A percentile compares a stretch with the other conserved stretches of the same genome.
Conservation (phyloP, 495 filamentous ascomycete species). For the Annulohypoxylon stygium region DNA sequence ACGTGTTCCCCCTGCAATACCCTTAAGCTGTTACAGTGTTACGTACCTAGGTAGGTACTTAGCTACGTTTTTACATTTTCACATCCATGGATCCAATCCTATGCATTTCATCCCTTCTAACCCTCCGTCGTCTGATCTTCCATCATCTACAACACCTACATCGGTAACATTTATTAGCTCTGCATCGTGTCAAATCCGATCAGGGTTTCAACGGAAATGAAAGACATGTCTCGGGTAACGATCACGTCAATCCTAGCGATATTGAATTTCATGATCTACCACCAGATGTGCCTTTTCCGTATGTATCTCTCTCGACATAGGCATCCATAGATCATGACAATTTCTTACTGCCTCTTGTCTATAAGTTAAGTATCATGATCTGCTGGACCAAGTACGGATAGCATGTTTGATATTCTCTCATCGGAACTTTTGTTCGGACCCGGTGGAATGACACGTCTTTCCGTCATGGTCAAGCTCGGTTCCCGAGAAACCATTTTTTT, state of each 20-base stretch:
- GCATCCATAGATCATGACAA: not conserved
- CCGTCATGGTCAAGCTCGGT: not conserved
- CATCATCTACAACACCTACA: not conserved
- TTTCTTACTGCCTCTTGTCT: too few relatives aligned
- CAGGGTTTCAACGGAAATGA: not conserved
- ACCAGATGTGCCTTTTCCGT: too few relatives aligned
- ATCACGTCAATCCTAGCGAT: not conserved
- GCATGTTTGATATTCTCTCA: conserved; percentile 7
- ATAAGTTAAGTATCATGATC: too few relatives aligned
- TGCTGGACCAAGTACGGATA: not conserved
- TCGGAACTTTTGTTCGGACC: not conserved
- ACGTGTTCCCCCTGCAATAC: conserved; percentile 6
- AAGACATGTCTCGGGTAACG: not conserved
- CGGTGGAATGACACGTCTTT: not conserved
- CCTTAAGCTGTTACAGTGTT: not conserved
- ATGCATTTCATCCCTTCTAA: conserved; percentile 10
- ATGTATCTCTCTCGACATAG: not conserved
- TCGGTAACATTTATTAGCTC: not conserved
- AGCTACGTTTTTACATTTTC: not conserved
- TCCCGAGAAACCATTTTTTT: not conserved
- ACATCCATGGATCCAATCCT: not conserved
- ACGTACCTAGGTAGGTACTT: too few relatives aligned
- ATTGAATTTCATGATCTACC: not conserved
- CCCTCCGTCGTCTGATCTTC: conserved; percentile 2
- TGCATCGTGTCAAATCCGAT: not conserved